Percentiles rank a stretch among this genome's conserved stretches.
These are phyloP conservation scores for Aspergillus spinulosporus DNA, from an alignment of 2,329 filamentous ascomycete species.

Conservation along the genomic window DNA sequence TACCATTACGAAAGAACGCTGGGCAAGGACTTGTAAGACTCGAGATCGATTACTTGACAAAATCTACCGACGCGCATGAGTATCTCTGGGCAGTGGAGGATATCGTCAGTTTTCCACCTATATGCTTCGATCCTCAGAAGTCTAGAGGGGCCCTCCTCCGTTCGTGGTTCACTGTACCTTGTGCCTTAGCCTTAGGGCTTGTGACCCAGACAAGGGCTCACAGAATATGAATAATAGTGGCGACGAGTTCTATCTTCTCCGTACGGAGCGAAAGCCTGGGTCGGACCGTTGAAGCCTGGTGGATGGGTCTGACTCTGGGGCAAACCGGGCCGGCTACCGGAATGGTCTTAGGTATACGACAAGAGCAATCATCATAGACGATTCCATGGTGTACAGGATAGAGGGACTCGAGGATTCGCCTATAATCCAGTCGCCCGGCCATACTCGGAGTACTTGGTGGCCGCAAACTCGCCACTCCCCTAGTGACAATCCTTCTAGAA, in stretches of 20 bases:
- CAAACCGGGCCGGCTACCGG: constrained; percentile 22
- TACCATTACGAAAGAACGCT: not conserved
- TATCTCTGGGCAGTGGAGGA: not conserved
- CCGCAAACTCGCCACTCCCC: constrained; percentile 11
- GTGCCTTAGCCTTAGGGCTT: constrained; percentile 11
- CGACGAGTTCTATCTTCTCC: not conserved
- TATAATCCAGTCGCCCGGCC: not conserved
- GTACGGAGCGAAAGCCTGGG: constrained; percentile 4
- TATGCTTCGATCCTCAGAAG: not conserved
- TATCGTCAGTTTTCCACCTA: constrained; percentile 6
- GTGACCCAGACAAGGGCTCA: constrained; percentile 1
- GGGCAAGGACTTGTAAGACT: constrained; percentile 5
- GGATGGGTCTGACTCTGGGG: constrained; percentile 27
- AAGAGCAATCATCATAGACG: not conserved
- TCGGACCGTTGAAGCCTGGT: constrained; percentile 9
- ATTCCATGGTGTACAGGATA: not conserved
- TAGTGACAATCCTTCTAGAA: constrained; percentile 24
- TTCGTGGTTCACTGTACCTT: not conserved
- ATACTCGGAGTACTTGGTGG: not conserved
- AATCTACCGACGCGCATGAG: constrained; percentile 5
- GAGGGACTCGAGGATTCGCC: not conserved
- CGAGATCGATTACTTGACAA: constrained; percentile 1
- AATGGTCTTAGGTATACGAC: not conserved
- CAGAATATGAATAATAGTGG: not conserved
- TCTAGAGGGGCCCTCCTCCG: not conserved